phyloP scores from a whole-genome alignment of 2,329 filamentous ascomycete genomes.

The Trichoderma koningiopsis region DNA sequence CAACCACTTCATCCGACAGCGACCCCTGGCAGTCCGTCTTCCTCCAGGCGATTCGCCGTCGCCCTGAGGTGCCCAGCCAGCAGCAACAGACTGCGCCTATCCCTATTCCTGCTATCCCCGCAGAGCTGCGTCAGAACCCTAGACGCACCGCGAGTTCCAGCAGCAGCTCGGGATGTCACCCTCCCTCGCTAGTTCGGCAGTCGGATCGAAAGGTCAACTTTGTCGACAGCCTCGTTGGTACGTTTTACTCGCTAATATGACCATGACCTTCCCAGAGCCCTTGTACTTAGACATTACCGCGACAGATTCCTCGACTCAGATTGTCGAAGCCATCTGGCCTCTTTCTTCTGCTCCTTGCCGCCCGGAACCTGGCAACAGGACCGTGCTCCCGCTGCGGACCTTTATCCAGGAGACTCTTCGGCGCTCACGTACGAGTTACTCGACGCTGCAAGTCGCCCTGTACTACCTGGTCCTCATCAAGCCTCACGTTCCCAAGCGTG shows the following conservation, averaged over 20 bases:
- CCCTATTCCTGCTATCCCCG: constrained; percentile 49
- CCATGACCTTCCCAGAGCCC: constrained; percentile 21
- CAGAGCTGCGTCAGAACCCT: constrained; percentile 66
- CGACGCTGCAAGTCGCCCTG: constrained; percentile 91
- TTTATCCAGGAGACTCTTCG: constrained; percentile 98
- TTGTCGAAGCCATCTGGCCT: constrained; percentile 97
- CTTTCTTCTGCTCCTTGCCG: constrained; percentile 79
- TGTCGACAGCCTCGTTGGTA: constrained; percentile 97
- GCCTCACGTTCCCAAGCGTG: constrained; percentile 77
- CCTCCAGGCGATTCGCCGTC: constrained; percentile 31
- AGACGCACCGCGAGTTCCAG: constrained; percentile 58
- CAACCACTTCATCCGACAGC: constrained; percentile 61
- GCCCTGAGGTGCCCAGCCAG: constrained; percentile 28
- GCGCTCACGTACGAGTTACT: constrained; percentile 94
- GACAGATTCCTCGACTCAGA: constrained; percentile 92
- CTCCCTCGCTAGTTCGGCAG: constrained; percentile 80
- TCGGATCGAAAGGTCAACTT: constrained; percentile 92
- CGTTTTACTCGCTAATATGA: constrained; percentile 51
- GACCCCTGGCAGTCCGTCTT: constrained; percentile 51
- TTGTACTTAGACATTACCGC: constrained; percentile 39
- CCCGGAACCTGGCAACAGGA: constrained; percentile 70
- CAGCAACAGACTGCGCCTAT: constrained; percentile 14
- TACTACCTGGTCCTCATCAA: constrained; percentile 97
- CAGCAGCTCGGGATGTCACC: constrained; percentile 60
- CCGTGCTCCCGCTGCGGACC: constrained; percentile 84